Evolutionary conservation across 495 filamentous ascomycete species (phyloP), one percentile per base, ranked within the genome.

Genomic region (Penicillium goetzii): DNA sequence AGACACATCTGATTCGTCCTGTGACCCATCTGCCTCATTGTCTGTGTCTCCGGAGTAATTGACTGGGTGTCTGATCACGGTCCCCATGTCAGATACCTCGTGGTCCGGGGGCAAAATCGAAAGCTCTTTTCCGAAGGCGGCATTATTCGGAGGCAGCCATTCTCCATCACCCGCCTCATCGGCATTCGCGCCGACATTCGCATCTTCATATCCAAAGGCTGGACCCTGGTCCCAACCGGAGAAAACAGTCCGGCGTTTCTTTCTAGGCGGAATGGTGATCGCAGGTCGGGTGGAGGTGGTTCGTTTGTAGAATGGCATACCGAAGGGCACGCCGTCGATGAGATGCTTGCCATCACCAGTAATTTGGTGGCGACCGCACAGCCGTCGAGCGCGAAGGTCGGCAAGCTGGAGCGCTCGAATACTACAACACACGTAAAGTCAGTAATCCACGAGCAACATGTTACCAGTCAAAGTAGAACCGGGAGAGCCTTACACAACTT

Each of bases 311-410:
- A 83, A 89, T 7, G 89, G 88, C 49, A 90, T 84, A 8, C 95
- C 95, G 71, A 96, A 98, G 2, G 95, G 83, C 21, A 97, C 83
- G 23, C 95, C 95, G 71, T 99, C 95, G 12, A 96, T 84, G 15
- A 99, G 81, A 73, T 93, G 94, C 69, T 83, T 89, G 25, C 95
- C 95, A 65, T 90, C 88, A 9, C 78, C 61, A 0, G 91, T 87
- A 28, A 97, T 97, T 72, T 97, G 95, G 66, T 90, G 81, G 41
- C 95, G 85, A 28, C 95, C 95, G 30, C 87, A 89, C 15, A 96
- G 73, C 54, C 86, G 88, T 58, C 95, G 83, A 26, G 86, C 84
- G 56, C 88, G 86, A 17, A 94, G 77, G 66, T 99, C 95, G 43
- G 85, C 81, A 21, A 86, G 85, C 61, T 89, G 83, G 26, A 97